These are phyloP conservation scores for Xylaria sp. DNA, from an alignment of 2,329 filamentous ascomycete genomes.

Conservation along the genomic window DNA sequence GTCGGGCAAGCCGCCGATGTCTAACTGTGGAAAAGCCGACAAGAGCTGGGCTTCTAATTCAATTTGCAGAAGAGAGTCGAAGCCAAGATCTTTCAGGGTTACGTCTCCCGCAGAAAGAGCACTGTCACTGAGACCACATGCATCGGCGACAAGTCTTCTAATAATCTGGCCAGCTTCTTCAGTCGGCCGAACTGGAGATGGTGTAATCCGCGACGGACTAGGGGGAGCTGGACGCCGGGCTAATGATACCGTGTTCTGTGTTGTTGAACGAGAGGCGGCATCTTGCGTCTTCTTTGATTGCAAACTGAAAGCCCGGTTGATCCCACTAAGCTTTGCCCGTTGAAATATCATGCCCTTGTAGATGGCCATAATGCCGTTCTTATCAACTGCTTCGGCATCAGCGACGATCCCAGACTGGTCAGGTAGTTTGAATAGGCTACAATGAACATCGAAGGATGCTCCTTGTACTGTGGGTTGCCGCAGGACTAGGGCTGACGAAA, in stretches of 20 bases:
- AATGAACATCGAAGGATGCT: too few species aligned
- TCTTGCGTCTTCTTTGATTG: slow-evolving; percentile 1
- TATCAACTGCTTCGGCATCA: slow-evolving; percentile 8
- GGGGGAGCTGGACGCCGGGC: background rate
- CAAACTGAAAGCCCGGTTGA: background rate
- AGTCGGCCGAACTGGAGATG: background rate
- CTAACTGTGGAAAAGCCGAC: slow-evolving; percentile 3
- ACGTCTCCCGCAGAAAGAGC: background rate
- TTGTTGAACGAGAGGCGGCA: background rate
- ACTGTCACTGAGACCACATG: background rate
- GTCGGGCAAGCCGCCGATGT: background rate
- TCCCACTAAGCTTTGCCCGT: too few species aligned
- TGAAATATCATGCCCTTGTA: slow-evolving; percentile 9
- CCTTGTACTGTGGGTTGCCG: too few species aligned
- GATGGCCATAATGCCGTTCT: background rate
- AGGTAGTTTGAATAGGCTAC: background rate
- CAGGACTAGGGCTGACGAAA: background rate
- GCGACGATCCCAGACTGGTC: slow-evolving; percentile 2
- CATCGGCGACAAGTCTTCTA: background rate
- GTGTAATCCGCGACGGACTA: background rate
- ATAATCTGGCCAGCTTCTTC: background rate
- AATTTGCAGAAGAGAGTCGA: slow-evolving; percentile 13
- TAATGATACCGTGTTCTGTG: too few species aligned
- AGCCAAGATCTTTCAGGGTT: slow-evolving; percentile 4
- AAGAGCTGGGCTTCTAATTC: slow-evolving; percentile 3